Evolutionary conservation across 2,329 filamentous ascomycete species (phyloP), one percentile per base, ranked within the genome.

Genomic region (Pseudogymnoascus destructans): DNA sequence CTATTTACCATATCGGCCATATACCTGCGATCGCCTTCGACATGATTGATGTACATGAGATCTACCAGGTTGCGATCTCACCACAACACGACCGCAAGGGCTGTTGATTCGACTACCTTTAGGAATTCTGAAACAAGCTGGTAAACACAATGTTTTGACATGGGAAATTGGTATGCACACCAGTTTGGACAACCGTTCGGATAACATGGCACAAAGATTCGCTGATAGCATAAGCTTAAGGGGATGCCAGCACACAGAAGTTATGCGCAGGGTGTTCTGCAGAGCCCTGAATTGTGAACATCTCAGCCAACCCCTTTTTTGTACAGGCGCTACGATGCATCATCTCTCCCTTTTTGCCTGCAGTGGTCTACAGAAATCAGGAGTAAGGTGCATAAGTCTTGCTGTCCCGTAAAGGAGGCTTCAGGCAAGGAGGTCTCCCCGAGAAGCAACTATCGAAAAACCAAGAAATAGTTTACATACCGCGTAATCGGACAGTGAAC

Each of bases 11-110:
- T 11, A 42, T 21, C 19, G 15, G 9, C 42, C 42, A 30, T 52
- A 52, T 19, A 27, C 21, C 42, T 10, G 21, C 23, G 25, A 52
- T 52, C 46, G 46, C 15, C 25, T 25, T 49, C 11, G 25, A 52
- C n/a, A 30, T 52, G 46, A 52, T 17, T 52, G 46, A 52, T 52
- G 46, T 52, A 52, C 46, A 52, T 52, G 46, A 52, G 46, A 52
- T 52, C 46, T 52, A 15, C 46, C 25, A 15, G 15, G n/a, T 32
- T 52, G 46, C 46, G 46, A 52, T 52, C 46, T 52, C 25, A 32
- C 25, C 25, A 52, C 15, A 52, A 19, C 46, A 30, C 25, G 46
- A 52, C 32, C 46, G 46, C 25, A 52, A 52, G n/a, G 46, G 46
- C 46, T 52, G 46, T 52, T 52, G 46, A 52, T 52, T 32, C 25